phyloP scores from a whole-genome alignment of 768 basidiomycete species.

The Mycena rebaudengoi region DNA sequence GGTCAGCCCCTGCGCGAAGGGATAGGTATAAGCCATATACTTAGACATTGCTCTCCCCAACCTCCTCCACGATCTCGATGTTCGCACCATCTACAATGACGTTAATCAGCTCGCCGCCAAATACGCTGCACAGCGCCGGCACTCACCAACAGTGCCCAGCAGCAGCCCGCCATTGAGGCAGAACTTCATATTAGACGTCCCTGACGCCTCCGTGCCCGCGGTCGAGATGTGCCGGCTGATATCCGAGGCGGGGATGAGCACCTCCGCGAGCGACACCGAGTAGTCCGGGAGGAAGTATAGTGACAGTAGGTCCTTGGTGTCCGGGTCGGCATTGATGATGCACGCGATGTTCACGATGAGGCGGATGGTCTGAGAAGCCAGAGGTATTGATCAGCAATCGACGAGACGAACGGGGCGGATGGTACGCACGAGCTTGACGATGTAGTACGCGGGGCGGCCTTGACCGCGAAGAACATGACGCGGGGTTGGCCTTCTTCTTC shows the following conservation, averaged over 20 bases:
- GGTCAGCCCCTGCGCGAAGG: neutral
- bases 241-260: conserved; percentile 89
- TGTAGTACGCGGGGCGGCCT: conserved; percentile 96
- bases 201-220: conserved; percentile 90
- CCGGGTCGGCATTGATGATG: conserved; percentile 83
- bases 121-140: neutral
- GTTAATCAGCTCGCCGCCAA: neutral
- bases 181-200: conserved; percentile 89
- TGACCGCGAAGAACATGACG: conserved; percentile 95
- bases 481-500: conserved; percentile 82
- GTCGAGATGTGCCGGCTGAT: conserved; percentile 97
- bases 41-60: conserved; percentile 93
- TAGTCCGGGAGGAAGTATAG: conserved; percentile 99
- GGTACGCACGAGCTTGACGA: conserved; percentile 81
- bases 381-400: too few relatives aligned
- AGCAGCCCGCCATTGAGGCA: conserved; percentile 90
- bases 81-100: conserved; percentile 76
- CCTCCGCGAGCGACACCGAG: conserved; percentile 81
- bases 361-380: conserved; percentile 89
- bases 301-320: conserved; percentile 84
- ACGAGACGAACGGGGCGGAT: neutral
- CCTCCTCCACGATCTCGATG: conserved; percentile 97
- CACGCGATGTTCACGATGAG: conserved; percentile 91
- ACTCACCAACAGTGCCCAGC: conserved; percentile 78
- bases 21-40: conserved; percentile 46